Evolutionary conservation across 345 rosid genomes (phyloP).

Genomic region (Linum lewisii): DNA sequence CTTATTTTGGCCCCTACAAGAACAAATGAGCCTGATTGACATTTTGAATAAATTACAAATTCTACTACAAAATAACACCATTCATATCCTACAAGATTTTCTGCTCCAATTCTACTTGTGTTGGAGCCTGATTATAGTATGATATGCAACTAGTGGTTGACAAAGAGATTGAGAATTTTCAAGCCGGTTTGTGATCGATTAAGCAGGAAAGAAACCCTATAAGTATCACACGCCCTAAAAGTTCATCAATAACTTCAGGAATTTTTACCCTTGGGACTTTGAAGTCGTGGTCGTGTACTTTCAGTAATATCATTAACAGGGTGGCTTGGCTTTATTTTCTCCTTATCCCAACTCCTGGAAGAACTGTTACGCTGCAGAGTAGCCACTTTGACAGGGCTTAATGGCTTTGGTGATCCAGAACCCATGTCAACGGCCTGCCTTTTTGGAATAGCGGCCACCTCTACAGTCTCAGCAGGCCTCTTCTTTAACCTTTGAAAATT

Average conservation of each 20-base stretch:
- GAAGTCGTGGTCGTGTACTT: conserved; percentile 37
- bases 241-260: background rate
- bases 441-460: conserved; percentile 37
- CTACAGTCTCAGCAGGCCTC: conserved; percentile 48
- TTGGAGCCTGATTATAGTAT: too few relatives aligned
- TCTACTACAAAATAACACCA: too few relatives aligned
- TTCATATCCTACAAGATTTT: too few relatives aligned
- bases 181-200: too few relatives aligned
- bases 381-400: conserved; percentile 37
- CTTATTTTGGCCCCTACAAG: too few relatives aligned
- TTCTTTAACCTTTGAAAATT: conserved; percentile 34
- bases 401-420: conserved; percentile 53
- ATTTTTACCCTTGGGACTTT: conserved; percentile 47
- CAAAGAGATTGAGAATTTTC: too few relatives aligned
- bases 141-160: too few relatives aligned
- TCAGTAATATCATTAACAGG: conserved; percentile 36
- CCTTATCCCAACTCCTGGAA: conserved; percentile 30
- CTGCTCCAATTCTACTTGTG: too few relatives aligned
- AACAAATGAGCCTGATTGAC: too few relatives aligned
- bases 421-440: conserved; percentile 51
- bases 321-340: conserved; percentile 41
- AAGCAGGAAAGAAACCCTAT: too few relatives aligned
- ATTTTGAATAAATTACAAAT: too few relatives aligned
- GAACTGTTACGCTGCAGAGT: conserved; percentile 34
- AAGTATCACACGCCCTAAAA: too few relatives aligned